Evolutionary conservation across 768 basidiomycete genomes (phyloP).

Genomic region (Serpula lacrymans): DNA sequence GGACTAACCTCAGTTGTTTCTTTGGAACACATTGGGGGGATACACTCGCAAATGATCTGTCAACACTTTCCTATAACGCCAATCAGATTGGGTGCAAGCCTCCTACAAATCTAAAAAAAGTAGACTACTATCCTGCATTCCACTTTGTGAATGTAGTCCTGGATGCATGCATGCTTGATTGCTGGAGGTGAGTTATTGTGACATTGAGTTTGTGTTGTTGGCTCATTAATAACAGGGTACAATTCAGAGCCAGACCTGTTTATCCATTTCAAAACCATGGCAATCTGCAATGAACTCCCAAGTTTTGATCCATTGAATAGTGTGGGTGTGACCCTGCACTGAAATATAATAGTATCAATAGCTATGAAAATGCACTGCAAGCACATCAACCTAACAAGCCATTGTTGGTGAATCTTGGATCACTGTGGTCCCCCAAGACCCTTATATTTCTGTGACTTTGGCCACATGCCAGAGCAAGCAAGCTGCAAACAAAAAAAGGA

Average conservation of each 20-base stretch:
- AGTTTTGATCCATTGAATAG: constrained; percentile 1
- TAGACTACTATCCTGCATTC: constrained; percentile 15
- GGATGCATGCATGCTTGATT: constrained; percentile 12
- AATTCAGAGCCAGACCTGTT: too few relatives aligned
- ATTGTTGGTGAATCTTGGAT: neutral
- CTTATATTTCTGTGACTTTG: neutral
- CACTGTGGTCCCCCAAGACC: too few relatives aligned
- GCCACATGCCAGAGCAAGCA: too few relatives aligned
- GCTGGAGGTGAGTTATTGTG: constrained; percentile 22
- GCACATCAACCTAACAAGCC: too few relatives aligned
- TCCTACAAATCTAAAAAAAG: constrained; percentile 14
- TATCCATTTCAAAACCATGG: constrained; percentile 3
- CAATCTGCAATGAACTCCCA: neutral
- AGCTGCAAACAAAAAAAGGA: neutral
- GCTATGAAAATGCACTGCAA: too few relatives aligned
- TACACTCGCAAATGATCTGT: constrained; percentile 5
- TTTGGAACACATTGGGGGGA: constrained; percentile 10
- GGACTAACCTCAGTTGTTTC: constrained; percentile 26
- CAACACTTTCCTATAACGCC: constrained; percentile 10
- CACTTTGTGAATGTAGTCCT: constrained; percentile 4
- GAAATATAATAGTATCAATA: neutral
- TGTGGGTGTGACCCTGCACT: too few relatives aligned
- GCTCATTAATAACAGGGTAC: too few relatives aligned
- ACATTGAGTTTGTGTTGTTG: too few relatives aligned
- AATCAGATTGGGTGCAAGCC: neutral